These are phyloP conservation scores for Apiotrichum montevideense DNA, from an alignment of 1,284 basidiomycete genomes.

Conservation along the genomic window DNA sequence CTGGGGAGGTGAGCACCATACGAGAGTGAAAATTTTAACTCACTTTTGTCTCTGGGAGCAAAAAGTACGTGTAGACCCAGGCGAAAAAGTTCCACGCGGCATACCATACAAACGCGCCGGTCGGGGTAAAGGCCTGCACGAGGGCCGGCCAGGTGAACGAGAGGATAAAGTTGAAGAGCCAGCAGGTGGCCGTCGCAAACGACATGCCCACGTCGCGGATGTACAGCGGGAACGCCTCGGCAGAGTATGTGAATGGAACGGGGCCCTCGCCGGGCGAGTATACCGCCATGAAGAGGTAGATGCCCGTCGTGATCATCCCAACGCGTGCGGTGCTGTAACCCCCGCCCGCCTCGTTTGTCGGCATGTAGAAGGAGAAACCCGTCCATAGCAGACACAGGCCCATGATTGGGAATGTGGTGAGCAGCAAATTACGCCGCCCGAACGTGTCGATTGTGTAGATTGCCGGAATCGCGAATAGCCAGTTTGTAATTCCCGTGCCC, in stretches of 20 bases:
- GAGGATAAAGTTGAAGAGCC: constrained; percentile 53
- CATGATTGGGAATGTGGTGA: constrained; percentile 56
- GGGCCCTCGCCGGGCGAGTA: constrained; percentile 60
- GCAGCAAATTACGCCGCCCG: constrained; percentile 61
- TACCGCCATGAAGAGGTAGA: constrained; percentile 13
- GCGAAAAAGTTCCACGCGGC: constrained; percentile 23
- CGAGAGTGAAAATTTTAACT: too few species aligned
- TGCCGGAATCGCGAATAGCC: constrained; percentile 1
- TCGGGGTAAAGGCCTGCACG: too few species aligned
- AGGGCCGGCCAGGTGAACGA: constrained; percentile 28
- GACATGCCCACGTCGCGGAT: constrained; percentile 51
- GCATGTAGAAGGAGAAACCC: constrained; percentile 2
- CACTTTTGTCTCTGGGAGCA: constrained; percentile 65
- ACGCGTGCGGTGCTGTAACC: constrained; percentile 2
- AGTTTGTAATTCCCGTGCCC: constrained; percentile 53
- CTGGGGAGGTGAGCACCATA: too few species aligned
- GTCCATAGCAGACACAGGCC: not conserved
- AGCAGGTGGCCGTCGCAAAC: constrained; percentile 42
- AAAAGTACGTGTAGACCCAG: constrained; percentile 37
- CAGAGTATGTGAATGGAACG: constrained; percentile 55
- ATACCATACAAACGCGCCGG: constrained; percentile 7
- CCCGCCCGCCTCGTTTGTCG: not conserved
- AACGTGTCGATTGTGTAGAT: constrained; percentile 44
- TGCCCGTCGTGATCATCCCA: constrained; percentile 41
- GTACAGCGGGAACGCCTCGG: constrained; percentile 50